Evolutionary conservation across 2,329 filamentous ascomycete genomes (phyloP).

Genomic region (Diaporthe destruens): DNA sequence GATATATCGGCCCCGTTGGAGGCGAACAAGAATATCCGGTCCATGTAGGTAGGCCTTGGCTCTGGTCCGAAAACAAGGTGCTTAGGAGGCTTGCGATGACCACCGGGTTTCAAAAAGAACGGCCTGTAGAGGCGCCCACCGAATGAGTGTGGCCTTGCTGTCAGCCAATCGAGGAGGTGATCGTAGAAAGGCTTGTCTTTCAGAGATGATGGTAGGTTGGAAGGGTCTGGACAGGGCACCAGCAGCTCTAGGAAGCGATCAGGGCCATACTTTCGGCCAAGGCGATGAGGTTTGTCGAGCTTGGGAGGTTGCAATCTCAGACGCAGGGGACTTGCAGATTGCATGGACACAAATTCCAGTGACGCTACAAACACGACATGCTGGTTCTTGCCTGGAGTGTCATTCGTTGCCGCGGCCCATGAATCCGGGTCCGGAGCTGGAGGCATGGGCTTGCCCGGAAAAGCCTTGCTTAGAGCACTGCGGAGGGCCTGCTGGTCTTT

Average conservation of each 20-base stretch:
- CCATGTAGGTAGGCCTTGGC: slow-evolving; percentile 50
- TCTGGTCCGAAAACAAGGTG: slow-evolving; percentile 51
- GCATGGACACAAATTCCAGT: slow-evolving; percentile 53
- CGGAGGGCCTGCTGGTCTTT: slow-evolving; percentile 60
- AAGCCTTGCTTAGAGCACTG: slow-evolving; percentile 55
- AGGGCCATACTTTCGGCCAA: slow-evolving; percentile 67
- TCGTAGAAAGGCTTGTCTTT: slow-evolving; percentile 50
- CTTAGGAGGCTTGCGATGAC: slow-evolving; percentile 54
- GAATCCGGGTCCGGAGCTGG: slow-evolving; percentile 44
- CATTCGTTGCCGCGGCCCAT: neutral
- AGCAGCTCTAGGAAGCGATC: slow-evolving; percentile 70
- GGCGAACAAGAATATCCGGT: slow-evolving; percentile 68
- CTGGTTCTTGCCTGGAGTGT: slow-evolving; percentile 9
- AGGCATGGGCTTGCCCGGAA: slow-evolving; percentile 62
- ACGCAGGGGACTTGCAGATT: slow-evolving; percentile 56
- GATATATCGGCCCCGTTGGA: slow-evolving; percentile 61
- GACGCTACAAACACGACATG: slow-evolving; percentile 58
- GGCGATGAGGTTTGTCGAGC: slow-evolving; percentile 63
- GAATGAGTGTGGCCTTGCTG: slow-evolving; percentile 55
- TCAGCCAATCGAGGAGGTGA: slow-evolving; percentile 58
- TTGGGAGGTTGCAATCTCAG: slow-evolving; percentile 62
- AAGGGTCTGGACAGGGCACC: slow-evolving; percentile 58
- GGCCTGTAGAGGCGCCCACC: slow-evolving; percentile 61
- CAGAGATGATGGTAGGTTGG: slow-evolving; percentile 47
- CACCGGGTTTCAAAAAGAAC: slow-evolving; percentile 58